Base-by-base conservation (phyloP, 768 basidiomycete species). In the Serendipita sp. region DNA sequence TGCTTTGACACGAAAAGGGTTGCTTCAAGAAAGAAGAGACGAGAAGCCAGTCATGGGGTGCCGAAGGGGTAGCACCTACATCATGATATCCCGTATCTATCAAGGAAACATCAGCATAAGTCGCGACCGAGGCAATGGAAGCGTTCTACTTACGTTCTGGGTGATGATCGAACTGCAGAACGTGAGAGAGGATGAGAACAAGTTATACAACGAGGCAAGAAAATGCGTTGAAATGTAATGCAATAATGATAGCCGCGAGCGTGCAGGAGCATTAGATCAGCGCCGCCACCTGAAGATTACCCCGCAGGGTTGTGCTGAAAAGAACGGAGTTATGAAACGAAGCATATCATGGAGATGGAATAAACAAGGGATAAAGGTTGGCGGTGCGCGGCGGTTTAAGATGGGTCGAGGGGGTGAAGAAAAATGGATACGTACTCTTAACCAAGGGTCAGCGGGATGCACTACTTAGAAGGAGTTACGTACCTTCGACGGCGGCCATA, bases 401-500 rank as follows among this genome's bases (percentile, higher is more conserved):
- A 60, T 37, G 8, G 41, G 41, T 41, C 41, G 41, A 13, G 41
- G 41, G 7, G 41, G 10, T 30, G 56, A 60, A 60, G 37, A 60
- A 24, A 32, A n/a, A 60, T 10, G 35, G 32, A n/a, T 34, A 60
- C 56, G 56, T 60, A 60, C 56, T 60, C 56, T 60, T n/a, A 10
- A 60, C n/a, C 10, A 16, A 18, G 18, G 8, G 37, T 60, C 18
- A 60, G 56, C n/a, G 35, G 10, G 8, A 60, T 4, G 37, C 10
- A n/a, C 4, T n/a, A 35, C n/a, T 4, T 30, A 10, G 53, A 38
- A n/a, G 56, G 24, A 63, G 48, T 30, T 18, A 78, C 83, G 69
- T 67, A 90, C 90, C 91, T 92, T 92, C 89, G 62, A 93, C 91
- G 67, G 93, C 92, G 68, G 89, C 89, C 93, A 95, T 95, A 15